phyloP scores from a whole-genome alignment of 2,329 filamentous ascomycete species.

The Cladophialophora yegresii region DNA sequence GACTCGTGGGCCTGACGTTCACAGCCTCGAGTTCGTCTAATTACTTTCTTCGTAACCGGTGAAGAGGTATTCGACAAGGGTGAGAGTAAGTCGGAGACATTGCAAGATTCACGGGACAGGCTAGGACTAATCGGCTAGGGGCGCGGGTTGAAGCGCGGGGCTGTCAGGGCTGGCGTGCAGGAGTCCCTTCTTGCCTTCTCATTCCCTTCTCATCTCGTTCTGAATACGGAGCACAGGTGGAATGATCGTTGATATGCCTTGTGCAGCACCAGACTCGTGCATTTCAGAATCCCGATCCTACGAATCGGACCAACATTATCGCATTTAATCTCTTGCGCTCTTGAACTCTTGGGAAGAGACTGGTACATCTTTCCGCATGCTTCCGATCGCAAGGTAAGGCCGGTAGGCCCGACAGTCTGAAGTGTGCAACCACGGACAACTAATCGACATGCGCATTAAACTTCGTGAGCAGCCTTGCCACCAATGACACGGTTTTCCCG shows the following conservation, averaged over 20 bases:
- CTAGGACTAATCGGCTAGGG: no score
- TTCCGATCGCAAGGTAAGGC: not conserved
- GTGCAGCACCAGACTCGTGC: not conserved
- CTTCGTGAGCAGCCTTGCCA: not conserved
- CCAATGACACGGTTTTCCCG: not conserved
- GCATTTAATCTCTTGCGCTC: not conserved
- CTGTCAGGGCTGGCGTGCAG: no score
- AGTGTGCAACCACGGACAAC: not conserved
- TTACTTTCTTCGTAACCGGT: no score
- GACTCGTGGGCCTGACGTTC: no score
- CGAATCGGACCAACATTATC: not conserved
- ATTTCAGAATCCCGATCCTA: not conserved
- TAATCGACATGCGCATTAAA: not conserved
- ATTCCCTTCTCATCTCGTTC: not conserved
- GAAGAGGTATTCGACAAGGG: no score
- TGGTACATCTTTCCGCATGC: not conserved
- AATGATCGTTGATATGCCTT: not conserved
- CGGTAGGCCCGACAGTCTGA: not conserved
- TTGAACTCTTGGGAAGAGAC: not conserved
- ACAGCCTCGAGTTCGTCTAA: no score
- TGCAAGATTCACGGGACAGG: no score
- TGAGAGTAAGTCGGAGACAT: no score
- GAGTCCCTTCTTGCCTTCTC: not conserved
- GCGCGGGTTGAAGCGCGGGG: no score
- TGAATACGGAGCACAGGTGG: not conserved